These are phyloP conservation scores for Akebia trifoliata DNA, from an alignment of 164 flowering plant genomes.

Conservation along the genomic window DNA sequence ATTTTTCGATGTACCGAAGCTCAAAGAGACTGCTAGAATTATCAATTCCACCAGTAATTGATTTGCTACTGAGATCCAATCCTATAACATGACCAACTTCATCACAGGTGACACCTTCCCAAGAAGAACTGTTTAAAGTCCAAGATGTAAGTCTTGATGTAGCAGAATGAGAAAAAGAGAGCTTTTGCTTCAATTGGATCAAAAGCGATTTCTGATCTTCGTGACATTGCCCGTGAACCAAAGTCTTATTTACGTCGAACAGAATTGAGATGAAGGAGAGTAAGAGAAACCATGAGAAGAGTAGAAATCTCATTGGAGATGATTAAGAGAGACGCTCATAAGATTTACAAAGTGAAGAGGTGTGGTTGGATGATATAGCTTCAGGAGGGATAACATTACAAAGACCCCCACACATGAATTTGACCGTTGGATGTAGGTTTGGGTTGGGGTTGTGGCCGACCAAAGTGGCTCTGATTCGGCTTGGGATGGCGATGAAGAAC, in stretches of 20 bases:
- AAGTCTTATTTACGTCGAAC: background rate
- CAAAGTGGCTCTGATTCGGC: too few relatives aligned
- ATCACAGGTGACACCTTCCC: constrained; percentile 37
- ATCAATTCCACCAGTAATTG: constrained; percentile 25
- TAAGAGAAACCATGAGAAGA: constrained; percentile 16
- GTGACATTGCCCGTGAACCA: constrained; percentile 25
- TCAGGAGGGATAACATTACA: too few relatives aligned
- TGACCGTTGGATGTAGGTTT: too few relatives aligned
- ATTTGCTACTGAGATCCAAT: constrained; percentile 21
- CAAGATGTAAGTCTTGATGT: constrained; percentile 24
- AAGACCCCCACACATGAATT: too few relatives aligned
- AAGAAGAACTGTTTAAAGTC: constrained; percentile 18
- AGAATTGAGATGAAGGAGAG: constrained; percentile 3
- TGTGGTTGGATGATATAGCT: too few relatives aligned
- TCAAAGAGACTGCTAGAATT: constrained; percentile 26
- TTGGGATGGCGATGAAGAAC: too few relatives aligned
- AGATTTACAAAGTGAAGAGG: too few relatives aligned
- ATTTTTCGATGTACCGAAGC: constrained; percentile 25
- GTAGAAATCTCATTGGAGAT: constrained; percentile 23
- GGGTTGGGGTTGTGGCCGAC: too few relatives aligned
- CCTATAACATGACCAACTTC: constrained; percentile 22
- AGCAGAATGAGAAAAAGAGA: constrained; percentile 7
- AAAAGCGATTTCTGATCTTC: constrained; percentile 24
- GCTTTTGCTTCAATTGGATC: constrained; percentile 26
- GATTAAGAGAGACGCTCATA: constrained; percentile 17